Evolutionary conservation across 305 asterid species (phyloP), one percentile per base, ranked within the genome.

Genomic region (Fraxinus angustifolia): DNA sequence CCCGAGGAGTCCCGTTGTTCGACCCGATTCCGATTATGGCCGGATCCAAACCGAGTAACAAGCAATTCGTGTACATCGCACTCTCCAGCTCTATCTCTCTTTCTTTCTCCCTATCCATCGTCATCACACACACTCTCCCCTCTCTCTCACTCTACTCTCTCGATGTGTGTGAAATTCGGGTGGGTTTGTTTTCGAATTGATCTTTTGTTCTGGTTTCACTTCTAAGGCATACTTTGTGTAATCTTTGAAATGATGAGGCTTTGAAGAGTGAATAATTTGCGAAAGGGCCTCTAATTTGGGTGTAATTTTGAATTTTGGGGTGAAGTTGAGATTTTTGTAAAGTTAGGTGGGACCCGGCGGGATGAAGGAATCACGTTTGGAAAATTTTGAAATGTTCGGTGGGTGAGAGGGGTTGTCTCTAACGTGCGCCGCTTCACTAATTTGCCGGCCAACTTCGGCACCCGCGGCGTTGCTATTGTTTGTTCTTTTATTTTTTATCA

Each of bases 61-160:
- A 90, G 85, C 99, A 96, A 87, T 94, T 96, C 16, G 98, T 96
- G 93, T 96, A 93, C 99, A 96, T 94, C 91, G 99, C 99, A 87
- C 97, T 96, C 92, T 96, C 99, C 67, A 96, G 94, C 92, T 96
- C 99, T 34, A 94, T 92, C 88, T 96, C 99, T 84, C 99, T 89
- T 89, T 96, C 99, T 95, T 96, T 96, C 85, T 96, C 99, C 72
- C 98, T 88, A 88, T 96, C 99, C 99, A 96, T 96, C 93, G 97
- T 93, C 99, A 93, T 95, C 85, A 91, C 88, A 87, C 88, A 33
- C 78, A 75, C 85, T 73, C 84, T 45, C 84, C 89, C 10, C 79
- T 23, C 62, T 36, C 75, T 31, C 75, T 28, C 75, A 45, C 86
- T 80, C 53, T 77, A 80, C 81, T 19, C 71, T 40, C 80, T 80